Evolutionary conservation across 2,329 filamentous ascomycete species (phyloP), one percentile per base, ranked within the genome.

Genomic region (Fusarium sp.): DNA sequence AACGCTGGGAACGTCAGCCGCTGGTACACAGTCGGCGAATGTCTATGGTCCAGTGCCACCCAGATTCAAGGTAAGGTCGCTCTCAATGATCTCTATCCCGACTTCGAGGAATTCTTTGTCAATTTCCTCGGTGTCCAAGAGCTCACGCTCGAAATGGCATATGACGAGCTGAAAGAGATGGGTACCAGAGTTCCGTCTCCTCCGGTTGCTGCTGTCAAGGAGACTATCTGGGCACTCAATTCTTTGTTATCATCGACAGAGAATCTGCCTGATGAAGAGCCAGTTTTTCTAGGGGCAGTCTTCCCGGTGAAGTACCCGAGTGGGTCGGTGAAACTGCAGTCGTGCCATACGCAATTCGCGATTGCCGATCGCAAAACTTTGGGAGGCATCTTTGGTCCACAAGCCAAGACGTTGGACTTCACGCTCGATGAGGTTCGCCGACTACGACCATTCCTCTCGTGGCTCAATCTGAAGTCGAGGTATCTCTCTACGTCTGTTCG

Each of bases 381-480:
- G 3, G 53, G 47, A 0, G 65, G 73, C 5, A 53, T 64, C 1
- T 83, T 84, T 49, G 22, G 51, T 0, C 22, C 54, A 8, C 71
- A 61, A 13, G 74, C 77, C 6, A 80, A 77, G 48, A 60, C 79
- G 4, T 69, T 83, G 0, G 80, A 82, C 58, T 82, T 82, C 53
- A 67, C 47, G 0, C 48, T 81, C 3, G 72, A 80, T 9, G 78
- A 83, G 2, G 69, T 80, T 6, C 66, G 61, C 3, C 62, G 57
- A 0, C 59, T 84, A 1, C 58, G 57, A 5, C 74, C 73, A 1
- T 78, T 83, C 7, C 16, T 83, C 7, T 44, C 70, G 0, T 84
- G 82, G 82, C 49, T 71, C 6, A 60, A 71, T 1, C 62, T 83
- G 0, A 72, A 76, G 10, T 27, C 55, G 2, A 72, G 78, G 8